Percentiles rank a stretch among this genome's conserved stretches.
Conservation (phyloP, 495 filamentous ascomycete species). For the Talaromyces liani region DNA sequence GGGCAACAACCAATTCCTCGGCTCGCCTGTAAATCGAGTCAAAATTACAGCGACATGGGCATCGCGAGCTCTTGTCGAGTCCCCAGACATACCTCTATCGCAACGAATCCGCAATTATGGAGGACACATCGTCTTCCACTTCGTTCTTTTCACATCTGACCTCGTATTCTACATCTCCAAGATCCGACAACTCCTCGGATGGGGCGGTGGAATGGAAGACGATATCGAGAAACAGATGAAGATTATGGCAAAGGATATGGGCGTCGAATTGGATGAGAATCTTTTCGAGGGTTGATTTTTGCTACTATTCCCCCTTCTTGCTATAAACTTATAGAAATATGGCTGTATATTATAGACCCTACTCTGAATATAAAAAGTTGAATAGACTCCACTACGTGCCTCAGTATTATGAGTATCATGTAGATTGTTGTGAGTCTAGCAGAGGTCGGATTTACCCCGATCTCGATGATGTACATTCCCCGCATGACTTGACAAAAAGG, state of each 20-base stretch:
- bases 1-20: slow-evolving; percentile 74
- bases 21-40: slow-evolving; percentile 87
- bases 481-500: not conserved
- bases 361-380: not conserved
- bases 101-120: slow-evolving; percentile 53
- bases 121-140: slow-evolving; percentile 69
- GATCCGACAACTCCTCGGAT: slow-evolving; percentile 62
- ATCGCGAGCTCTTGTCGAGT: slow-evolving; percentile 65
- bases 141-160: slow-evolving; percentile 72
- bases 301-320: not conserved
- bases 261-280: slow-evolving; percentile 65
- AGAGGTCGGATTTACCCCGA: not conserved
- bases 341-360: not conserved
- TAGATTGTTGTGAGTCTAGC: not conserved
- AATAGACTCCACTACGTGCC: not conserved
- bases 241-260: slow-evolving; percentile 81
- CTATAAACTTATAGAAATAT: not conserved
- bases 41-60: slow-evolving; percentile 95
- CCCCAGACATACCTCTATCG: slow-evolving; percentile 47
- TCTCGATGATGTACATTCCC: not conserved
- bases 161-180: slow-evolving; percentile 75
- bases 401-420: not conserved
- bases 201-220: slow-evolving; percentile 86
- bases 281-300: slow-evolving; percentile 73
- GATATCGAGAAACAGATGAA: slow-evolving; percentile 82